Evolutionary conservation across 2,329 filamentous ascomycete genomes (phyloP), one percentile per base, ranked within the genome.

Genomic region (Beauveria sp.): DNA sequence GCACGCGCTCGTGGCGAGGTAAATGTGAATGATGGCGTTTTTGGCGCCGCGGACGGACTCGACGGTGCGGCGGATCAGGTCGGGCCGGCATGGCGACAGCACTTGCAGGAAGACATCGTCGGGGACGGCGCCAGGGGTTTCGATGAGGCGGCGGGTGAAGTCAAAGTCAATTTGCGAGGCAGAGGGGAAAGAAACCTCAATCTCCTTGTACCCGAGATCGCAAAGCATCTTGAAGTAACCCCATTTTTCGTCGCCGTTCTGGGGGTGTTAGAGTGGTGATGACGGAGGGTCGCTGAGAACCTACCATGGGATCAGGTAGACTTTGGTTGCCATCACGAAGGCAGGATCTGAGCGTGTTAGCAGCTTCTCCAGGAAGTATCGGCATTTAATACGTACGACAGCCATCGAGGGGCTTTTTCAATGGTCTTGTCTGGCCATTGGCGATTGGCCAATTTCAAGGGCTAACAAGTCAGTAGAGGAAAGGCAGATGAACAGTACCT

Each of bases 201-300:
- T 97, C 77, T 98, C 93, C 78, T 97, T 98, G 83, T 96, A 98
- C 68, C 95, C 93, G 55, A 97, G 83, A 64, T 93, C 87, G 70
- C 88, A 86, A 60, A 98, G 85, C 91, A 96, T 96, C 77, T 93
- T 88, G 81, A 98, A 98, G 82, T 93, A 98, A 64, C 83, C 81
- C 86, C 89, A 95, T 79, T 98, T 98, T 80, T 97, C 92, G 54
- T 96, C 91, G 67, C 91, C 91, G 71, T 91, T 95, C 91, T 95
- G 40, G 14, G 9, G 8, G 7, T 51, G 52, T 67, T 60, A 67
- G 43, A 28, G 18, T 8, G 40, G 12, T 31, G 12, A 22, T 31
- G 42, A 16, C 18, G 18, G 9, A 43, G 51, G 40, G 59, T 46
- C 48, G 54, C 24, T 22, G 22, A 24, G 38, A 42, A 71, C 84